Percentiles rank a stretch among this genome's conserved stretches.
These are phyloP conservation scores for Fomitopsis schrenkii DNA, from an alignment of 1,284 basidiomycete species.

Conservation along the genomic window DNA sequence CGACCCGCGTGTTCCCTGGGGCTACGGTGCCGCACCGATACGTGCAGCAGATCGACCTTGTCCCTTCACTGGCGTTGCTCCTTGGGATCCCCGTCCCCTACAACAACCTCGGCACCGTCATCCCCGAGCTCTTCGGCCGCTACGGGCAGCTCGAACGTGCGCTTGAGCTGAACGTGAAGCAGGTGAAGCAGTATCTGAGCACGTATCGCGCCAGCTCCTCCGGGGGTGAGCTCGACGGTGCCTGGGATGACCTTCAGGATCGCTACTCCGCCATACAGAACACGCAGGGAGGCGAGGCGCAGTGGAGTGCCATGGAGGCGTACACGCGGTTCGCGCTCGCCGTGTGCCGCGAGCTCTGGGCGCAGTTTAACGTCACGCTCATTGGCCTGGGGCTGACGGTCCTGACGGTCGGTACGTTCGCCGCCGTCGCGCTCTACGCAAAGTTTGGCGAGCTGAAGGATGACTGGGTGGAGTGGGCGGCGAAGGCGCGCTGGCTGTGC, in stretches of 20 bases:
- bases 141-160: slow-evolving; percentile 42
- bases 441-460: slow-evolving; percentile 33
- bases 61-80: slow-evolving; percentile 88
- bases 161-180: slow-evolving; percentile 69
- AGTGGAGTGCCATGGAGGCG: slow-evolving; percentile 37
- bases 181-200: slow-evolving; percentile 76
- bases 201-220: slow-evolving; percentile 69
- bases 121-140: slow-evolving; percentile 82
- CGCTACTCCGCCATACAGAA: slow-evolving; percentile 40
- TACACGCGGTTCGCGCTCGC: slow-evolving; percentile 67
- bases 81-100: slow-evolving; percentile 93
- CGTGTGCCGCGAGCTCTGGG: slow-evolving; percentile 87
- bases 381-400: slow-evolving; percentile 69
- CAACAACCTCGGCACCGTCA: slow-evolving; percentile 89
- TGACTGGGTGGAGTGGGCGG: slow-evolving; percentile 41
- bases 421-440: slow-evolving; percentile 46
- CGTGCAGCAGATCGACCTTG: slow-evolving; percentile 92
- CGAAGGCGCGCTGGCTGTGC: slow-evolving; percentile 22
- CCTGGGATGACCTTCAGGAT: slow-evolving; percentile 49
- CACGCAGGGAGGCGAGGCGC: slow-evolving; percentile 14
- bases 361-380: slow-evolving; percentile 81
- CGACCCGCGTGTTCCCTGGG: slow-evolving; percentile 59
- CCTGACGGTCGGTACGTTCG: slow-evolving; percentile 42
- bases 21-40: slow-evolving; percentile 53
- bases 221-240: slow-evolving; percentile 67